Evolutionary conservation across 768 basidiomycete genomes (phyloP).

Genomic region (Lactifluus hygrophoroides): DNA sequence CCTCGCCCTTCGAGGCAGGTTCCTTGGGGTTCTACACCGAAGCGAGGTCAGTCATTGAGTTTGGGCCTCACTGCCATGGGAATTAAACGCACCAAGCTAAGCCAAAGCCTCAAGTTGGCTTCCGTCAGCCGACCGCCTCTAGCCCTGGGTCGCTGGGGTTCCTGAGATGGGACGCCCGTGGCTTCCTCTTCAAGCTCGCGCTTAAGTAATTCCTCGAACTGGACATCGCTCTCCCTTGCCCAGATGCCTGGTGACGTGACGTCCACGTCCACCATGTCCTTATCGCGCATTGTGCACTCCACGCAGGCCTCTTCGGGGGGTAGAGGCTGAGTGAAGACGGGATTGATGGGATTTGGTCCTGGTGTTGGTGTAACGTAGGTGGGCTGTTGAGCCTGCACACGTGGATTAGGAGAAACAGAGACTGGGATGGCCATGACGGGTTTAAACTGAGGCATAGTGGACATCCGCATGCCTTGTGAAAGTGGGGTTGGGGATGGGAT

Average conservation of each 20-base stretch:
- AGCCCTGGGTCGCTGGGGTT: constrained; percentile 49
- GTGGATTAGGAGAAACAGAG: constrained; percentile 57
- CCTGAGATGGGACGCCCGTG: constrained; percentile 42
- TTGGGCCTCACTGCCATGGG: not conserved
- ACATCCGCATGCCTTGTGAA: constrained; percentile 9
- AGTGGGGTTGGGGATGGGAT: not conserved
- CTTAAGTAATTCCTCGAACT: constrained; percentile 66
- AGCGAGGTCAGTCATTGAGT: not conserved
- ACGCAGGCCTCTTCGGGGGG: constrained; percentile 78
- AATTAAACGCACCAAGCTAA: constrained; percentile 50
- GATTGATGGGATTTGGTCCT: constrained; percentile 48
- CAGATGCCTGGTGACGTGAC: constrained; percentile 81
- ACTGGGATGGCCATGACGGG: constrained; percentile 34
- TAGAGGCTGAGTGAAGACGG: constrained; percentile 43
- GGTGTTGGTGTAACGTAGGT: constrained; percentile 56
- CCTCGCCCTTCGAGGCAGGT: constrained; percentile 75
- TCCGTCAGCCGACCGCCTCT: constrained; percentile 65
- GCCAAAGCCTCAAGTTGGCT: constrained; percentile 74
- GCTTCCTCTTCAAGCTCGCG: constrained; percentile 65
- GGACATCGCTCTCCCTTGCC: constrained; percentile 83
- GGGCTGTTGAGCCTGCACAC: constrained; percentile 67
- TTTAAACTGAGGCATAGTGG: not conserved
- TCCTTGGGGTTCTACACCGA: constrained; percentile 78
- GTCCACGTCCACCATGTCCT: constrained; percentile 95
- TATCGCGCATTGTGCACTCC: constrained; percentile 97